Conservation (phyloP, 2,329 filamentous ascomycete species). For the Cercospora sojina region DNA sequence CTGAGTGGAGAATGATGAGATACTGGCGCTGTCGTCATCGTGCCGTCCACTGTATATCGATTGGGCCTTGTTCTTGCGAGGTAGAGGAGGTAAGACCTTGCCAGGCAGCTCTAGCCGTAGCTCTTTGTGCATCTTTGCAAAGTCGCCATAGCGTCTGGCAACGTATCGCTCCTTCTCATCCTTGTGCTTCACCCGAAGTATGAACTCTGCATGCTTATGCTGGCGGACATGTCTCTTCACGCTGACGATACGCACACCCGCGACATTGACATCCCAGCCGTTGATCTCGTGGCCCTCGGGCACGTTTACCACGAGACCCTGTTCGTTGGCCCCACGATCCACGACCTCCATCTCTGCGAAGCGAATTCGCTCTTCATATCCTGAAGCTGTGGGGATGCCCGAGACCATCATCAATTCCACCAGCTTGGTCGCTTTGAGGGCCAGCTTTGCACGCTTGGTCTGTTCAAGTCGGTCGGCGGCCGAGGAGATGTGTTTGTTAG, state of each 20-base stretch:
- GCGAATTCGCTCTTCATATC: conserved; percentile 94
- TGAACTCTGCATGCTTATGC: conserved; percentile 91
- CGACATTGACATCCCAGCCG: conserved; percentile 95
- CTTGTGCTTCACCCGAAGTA: conserved; percentile 79
- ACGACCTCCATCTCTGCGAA: conserved; percentile 98
- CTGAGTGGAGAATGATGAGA: conserved; percentile 76
- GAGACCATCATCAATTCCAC: conserved; percentile 99
- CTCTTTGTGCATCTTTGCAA: conserved; percentile 73
- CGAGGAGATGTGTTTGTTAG: conserved; percentile 93
- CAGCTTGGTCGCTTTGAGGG: conserved; percentile 88
- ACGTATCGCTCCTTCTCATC: conserved; percentile 75
- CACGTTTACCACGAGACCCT: conserved; percentile 79
- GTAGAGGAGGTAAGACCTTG: conserved; percentile 80
- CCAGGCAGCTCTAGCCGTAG: conserved; percentile 84
- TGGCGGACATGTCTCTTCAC: conserved; percentile 84
- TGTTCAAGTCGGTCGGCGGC: conserved; percentile 95
- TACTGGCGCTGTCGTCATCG: conserved; percentile 70
- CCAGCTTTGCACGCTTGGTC: conserved; percentile 90
- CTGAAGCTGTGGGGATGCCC: conserved; percentile 89
- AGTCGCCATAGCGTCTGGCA: conserved; percentile 84
- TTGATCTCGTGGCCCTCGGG: conserved; percentile 92
- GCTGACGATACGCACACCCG: conserved; percentile 76
- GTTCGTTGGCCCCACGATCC: conserved; percentile 87
- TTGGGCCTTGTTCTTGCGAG: conserved; percentile 85
- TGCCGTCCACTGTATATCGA: conserved; percentile 59